Evolutionary conservation across 257 asterid species (phyloP).

Genomic region (Ajuga chamaepitys): DNA sequence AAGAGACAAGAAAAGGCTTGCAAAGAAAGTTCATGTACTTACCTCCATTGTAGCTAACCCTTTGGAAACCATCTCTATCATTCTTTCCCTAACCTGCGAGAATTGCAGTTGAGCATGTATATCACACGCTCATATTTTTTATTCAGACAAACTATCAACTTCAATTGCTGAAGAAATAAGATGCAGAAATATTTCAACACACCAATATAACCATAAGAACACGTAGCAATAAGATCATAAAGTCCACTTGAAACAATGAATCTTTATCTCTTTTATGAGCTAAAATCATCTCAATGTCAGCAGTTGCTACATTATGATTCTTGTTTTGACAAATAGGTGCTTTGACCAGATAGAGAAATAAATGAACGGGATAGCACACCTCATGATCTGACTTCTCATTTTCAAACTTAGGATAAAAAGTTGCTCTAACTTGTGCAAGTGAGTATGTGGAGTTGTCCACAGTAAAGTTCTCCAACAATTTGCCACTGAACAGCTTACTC

Average conservation of each 20-base stretch:
- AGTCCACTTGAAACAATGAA: slow-evolving; percentile 5
- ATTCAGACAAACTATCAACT: slow-evolving; percentile 5
- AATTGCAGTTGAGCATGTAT: slow-evolving; percentile 15
- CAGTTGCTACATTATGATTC: neutral
- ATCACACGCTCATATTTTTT: slow-evolving; percentile 2
- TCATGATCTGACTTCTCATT: slow-evolving; percentile 97
- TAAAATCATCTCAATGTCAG: neutral
- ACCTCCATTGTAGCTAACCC: slow-evolving; percentile 96
- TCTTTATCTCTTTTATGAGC: neutral
- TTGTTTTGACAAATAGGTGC: neutral
- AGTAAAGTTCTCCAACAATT: slow-evolving; percentile 51
- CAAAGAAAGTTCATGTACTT: slow-evolving; percentile 8
- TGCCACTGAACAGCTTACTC: slow-evolving; percentile 49
- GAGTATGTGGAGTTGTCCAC: slow-evolving; percentile 74
- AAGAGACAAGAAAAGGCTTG: slow-evolving; percentile 6
- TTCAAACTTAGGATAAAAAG: slow-evolving; percentile 96
- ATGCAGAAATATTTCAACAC: neutral
- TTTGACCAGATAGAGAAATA: no score
- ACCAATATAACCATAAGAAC: neutral
- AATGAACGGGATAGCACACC: slow-evolving; percentile 45
- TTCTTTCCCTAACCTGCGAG: slow-evolving; percentile 68
- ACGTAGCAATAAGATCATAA: slow-evolving; percentile 4
- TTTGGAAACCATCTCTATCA: slow-evolving; percentile 84
- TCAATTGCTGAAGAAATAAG: slow-evolving; percentile 5
- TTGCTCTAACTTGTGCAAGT: slow-evolving; percentile 75